A percentile compares a stretch with the other conserved stretches of the same genome.
These are phyloP conservation scores for Parathielavia hyrcaniae DNA, from an alignment of 495 filamentous ascomycete species.

Conservation along the genomic window DNA sequence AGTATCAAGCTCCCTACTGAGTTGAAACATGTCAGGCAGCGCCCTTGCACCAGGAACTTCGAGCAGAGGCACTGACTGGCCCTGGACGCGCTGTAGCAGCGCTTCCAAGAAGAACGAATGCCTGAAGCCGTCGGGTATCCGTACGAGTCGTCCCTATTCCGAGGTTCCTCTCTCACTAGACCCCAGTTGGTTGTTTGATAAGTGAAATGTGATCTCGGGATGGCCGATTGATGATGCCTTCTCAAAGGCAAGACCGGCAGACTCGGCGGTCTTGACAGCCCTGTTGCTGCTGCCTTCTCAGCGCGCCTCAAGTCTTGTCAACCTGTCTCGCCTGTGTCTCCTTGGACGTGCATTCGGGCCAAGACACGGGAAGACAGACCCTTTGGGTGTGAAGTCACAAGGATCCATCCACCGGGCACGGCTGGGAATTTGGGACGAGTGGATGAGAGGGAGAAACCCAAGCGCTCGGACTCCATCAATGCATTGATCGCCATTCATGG, in stretches of 20 bases:
- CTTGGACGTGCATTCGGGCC: conserved; percentile 1
- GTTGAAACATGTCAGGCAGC: too few relatives aligned
- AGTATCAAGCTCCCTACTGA: too few relatives aligned
- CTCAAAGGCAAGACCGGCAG: neutral
- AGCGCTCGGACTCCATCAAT: neutral
- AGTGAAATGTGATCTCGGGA: neutral
- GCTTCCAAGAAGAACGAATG: too few relatives aligned
- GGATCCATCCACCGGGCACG: neutral
- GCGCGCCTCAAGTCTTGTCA: too few relatives aligned
- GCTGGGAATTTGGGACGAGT: neutral
- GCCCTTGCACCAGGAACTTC: too few relatives aligned
- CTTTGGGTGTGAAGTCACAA: neutral
- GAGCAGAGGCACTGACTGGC: too few relatives aligned
- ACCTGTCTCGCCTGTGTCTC: too few relatives aligned
- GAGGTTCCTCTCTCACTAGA: too few relatives aligned
- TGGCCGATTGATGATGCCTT: neutral
- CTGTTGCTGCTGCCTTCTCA: neutral
- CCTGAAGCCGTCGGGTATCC: too few relatives aligned
- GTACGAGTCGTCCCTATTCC: too few relatives aligned
- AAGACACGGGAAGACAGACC: neutral
- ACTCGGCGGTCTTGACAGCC: neutral
- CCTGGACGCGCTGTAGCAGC: too few relatives aligned
- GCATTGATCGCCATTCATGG: neutral
- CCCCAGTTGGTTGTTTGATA: neutral
- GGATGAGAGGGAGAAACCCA: neutral